Conservation (phyloP, 2,329 filamentous ascomycete genomes). For the Chaetothyriales sp. region DNA sequence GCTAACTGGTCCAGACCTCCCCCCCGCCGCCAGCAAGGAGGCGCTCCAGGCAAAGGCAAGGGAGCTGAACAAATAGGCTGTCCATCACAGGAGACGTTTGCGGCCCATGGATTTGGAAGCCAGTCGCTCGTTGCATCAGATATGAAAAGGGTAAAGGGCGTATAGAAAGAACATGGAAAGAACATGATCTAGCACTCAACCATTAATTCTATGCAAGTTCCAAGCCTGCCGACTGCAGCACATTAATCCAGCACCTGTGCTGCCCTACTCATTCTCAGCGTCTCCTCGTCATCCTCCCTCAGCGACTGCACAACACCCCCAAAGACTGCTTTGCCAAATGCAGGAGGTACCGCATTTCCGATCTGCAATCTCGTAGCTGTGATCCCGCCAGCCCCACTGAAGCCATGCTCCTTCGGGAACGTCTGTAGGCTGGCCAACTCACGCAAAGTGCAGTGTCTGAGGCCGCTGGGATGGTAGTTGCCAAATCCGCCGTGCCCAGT, state of each 20-base stretch:
- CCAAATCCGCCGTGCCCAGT: constrained; percentile 47
- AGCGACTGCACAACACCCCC: constrained; percentile 26
- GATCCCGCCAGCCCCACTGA: constrained; percentile 32
- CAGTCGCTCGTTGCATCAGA: too few species aligned
- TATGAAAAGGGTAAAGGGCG: too few species aligned
- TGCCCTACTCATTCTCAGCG: neutral
- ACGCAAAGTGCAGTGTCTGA: constrained; percentile 48
- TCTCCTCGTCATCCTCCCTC: constrained; percentile 22
- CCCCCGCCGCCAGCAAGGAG: constrained; percentile 42
- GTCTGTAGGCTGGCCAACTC: constrained; percentile 59
- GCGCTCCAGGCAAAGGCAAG: constrained; percentile 52
- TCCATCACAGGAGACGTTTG: too few species aligned
- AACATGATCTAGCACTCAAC: too few species aligned
- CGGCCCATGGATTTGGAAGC: too few species aligned
- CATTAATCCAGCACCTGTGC: neutral
- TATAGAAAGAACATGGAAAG: too few species aligned
- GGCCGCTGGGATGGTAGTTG: constrained; percentile 53
- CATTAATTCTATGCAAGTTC: neutral
- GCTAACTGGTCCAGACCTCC: constrained; percentile 23
- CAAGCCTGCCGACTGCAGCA: neutral
- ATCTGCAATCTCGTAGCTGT: constrained; percentile 45
- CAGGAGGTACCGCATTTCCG: constrained; percentile 64
- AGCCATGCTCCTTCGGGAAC: constrained; percentile 50
- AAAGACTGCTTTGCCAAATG: constrained; percentile 29
- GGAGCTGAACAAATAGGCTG: constrained; percentile 47